Evolutionary conservation across 805 yeast species (phyloP), one percentile per base, ranked within the genome.

Genomic region (Candida glaebosa): DNA sequence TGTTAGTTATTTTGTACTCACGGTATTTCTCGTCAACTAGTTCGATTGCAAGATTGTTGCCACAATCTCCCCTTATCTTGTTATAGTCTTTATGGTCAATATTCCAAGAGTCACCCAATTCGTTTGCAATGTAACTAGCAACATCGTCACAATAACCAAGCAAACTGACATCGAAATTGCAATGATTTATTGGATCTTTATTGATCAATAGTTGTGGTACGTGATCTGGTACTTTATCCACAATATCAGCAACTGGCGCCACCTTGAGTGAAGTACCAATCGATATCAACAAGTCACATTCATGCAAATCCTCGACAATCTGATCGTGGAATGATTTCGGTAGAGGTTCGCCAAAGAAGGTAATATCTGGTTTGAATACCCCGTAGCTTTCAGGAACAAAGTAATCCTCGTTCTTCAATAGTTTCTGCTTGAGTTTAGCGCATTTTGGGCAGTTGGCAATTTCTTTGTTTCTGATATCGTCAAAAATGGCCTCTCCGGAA

Each of bases 281-380:
- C 39, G 89, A 82, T 5, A 89, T 63, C 35, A 88, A 62, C 52
- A 91, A 82, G 57, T 89, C 96, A 14, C 95, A 89, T 30, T 73
- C 74, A 8, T 71, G 61, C 44, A 86, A 60, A 59, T 89, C 96
- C 2, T 71, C 47, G 12, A 44, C 44, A 28, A 68, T 58, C 30
- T 46, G 46, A 37, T 56, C 57, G 47, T 69, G 71, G 47, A 60
- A 70, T 18, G 54, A 44, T 12, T 40, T 49, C 14, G 83, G 83
- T 4, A 88, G 76, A 3, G 85, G 77, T 39, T 79, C 78, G 0
- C 96, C 96, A 37, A 89, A 87, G 20, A 83, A 77, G 34, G 91
- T 95, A 46, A 93, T 89, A 57, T 88, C 95, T 1, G 96, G 96
- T 56, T 89, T 89, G 87, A 67, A 86, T 73, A 69, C 90, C 10